These are phyloP conservation scores for Myxozyma sirexii DNA, from an alignment of 805 yeast species.

Conservation along the genomic window DNA sequence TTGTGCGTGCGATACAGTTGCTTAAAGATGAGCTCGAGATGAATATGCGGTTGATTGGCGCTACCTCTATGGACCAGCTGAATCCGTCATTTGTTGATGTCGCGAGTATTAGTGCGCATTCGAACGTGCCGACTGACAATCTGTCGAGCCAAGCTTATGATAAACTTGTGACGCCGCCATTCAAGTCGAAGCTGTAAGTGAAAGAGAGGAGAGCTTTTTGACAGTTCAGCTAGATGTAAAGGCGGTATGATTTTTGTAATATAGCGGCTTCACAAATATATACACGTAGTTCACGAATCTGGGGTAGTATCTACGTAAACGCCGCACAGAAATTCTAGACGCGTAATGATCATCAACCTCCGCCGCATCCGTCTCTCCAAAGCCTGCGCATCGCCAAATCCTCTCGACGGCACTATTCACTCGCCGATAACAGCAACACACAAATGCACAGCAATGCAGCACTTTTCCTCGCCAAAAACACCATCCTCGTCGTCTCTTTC, in stretches of 20 bases:
- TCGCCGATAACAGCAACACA: too few species aligned
- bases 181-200: conserved; percentile 45
- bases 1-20: conserved; percentile 62
- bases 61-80: conserved; percentile 59
- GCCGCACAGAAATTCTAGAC: too few species aligned
- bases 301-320: too few species aligned
- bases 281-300: too few species aligned
- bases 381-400: not conserved
- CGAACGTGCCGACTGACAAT: conserved; percentile 55
- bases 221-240: too few species aligned
- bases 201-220: not conserved
- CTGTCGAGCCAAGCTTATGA: conserved; percentile 60
- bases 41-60: conserved; percentile 83
- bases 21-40: conserved; percentile 70
- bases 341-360: not conserved
- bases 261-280: too few species aligned
- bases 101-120: conserved; percentile 47
- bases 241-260: too few species aligned
- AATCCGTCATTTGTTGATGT: conserved; percentile 64
- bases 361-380: conserved; percentile 6
- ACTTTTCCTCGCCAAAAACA: not conserved
- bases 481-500: not conserved
- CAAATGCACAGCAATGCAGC: not conserved
- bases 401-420: too few species aligned
- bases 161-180: conserved; percentile 56